A percentile compares a stretch with the other conserved stretches of the same genome.
Evolutionary conservation across 805 yeast genomes (phyloP).

Genomic region (Wickerhamiella kurtzmanii): DNA sequence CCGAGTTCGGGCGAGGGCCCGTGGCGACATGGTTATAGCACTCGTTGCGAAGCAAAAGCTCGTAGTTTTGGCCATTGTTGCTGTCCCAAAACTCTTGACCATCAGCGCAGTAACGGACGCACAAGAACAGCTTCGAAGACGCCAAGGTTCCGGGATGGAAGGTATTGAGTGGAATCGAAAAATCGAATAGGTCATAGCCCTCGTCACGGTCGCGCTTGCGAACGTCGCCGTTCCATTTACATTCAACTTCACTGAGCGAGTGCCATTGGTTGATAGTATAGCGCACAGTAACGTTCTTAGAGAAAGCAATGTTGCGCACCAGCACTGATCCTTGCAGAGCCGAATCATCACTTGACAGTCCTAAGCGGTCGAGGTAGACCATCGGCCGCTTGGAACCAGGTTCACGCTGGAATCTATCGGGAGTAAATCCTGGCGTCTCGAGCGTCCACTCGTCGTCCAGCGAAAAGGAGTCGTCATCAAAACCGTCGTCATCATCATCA

Average conservation of each 20-base stretch:
- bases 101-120: slow-evolving; percentile 41
- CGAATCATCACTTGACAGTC: slow-evolving; percentile 44
- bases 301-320: slow-evolving; percentile 58
- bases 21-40: background rate
- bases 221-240: slow-evolving; percentile 43
- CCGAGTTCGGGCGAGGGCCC: slow-evolving; percentile 1
- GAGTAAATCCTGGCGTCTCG: slow-evolving; percentile 11
- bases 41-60: slow-evolving; percentile 30
- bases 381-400: slow-evolving; percentile 20
- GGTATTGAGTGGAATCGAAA: slow-evolving; percentile 34
- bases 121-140: slow-evolving; percentile 32
- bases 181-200: slow-evolving; percentile 51
- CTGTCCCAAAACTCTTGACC: slow-evolving; percentile 66
- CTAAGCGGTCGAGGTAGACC: slow-evolving; percentile 54
- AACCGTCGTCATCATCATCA: slow-evolving; percentile 22
- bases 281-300: slow-evolving; percentile 53
- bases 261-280: slow-evolving; percentile 73
- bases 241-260: slow-evolving; percentile 56
- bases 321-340: slow-evolving; percentile 60
- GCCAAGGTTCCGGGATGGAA: slow-evolving; percentile 19
- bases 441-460: slow-evolving; percentile 13
- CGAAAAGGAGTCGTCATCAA: slow-evolving; percentile 12
- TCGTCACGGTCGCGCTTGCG: slow-evolving; percentile 20
- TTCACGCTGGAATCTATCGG: slow-evolving; percentile 14
- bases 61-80: slow-evolving; percentile 47